Percentiles rank a stretch among this genome's conserved stretches.
phyloP scores from a whole-genome alignment of 495 filamentous ascomycete genomes.

The Friedmanniomyces endolithicus region DNA sequence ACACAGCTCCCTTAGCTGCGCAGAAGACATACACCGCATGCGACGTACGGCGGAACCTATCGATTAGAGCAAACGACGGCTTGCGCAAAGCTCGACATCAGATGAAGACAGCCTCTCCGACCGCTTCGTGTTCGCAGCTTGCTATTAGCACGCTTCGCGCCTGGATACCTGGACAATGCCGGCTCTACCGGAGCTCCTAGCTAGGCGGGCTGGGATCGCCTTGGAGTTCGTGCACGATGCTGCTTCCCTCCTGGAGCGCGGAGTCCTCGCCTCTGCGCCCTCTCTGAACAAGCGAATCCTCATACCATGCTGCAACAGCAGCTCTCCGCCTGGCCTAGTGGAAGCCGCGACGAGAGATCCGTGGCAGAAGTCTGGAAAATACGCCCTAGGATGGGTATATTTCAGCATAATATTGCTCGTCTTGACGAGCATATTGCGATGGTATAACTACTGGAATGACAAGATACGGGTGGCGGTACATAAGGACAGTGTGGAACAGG shows the following conservation, averaged over 20 bases:
- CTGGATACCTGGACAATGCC: slow-evolving; percentile 18
- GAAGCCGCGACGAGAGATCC: slow-evolving; percentile 68
- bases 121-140: too few species aligned
- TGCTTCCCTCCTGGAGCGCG: slow-evolving; percentile 20
- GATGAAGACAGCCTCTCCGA: too few species aligned
- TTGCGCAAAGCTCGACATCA: neutral
- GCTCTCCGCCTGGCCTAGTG: slow-evolving; percentile 55
- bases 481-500: slow-evolving; percentile 55
- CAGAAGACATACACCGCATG: neutral
- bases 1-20: neutral
- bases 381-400: slow-evolving; percentile 77
- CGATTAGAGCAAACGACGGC: neutral
- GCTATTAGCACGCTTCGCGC: too few species aligned
- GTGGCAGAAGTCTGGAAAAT: slow-evolving; percentile 71
- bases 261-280: slow-evolving; percentile 19
- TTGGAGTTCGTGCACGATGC: slow-evolving; percentile 20
- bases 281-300: slow-evolving; percentile 57
- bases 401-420: slow-evolving; percentile 62
- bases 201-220: slow-evolving; percentile 21
- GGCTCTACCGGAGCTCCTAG: slow-evolving; percentile 24
- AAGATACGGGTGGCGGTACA: slow-evolving; percentile 73
- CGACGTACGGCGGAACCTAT: neutral
- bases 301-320: slow-evolving; percentile 51
- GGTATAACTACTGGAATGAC: slow-evolving; percentile 78
- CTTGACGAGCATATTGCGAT: slow-evolving; percentile 49